phyloP scores from a whole-genome alignment of 768 basidiomycete species.

The Royoungia palumana region DNA sequence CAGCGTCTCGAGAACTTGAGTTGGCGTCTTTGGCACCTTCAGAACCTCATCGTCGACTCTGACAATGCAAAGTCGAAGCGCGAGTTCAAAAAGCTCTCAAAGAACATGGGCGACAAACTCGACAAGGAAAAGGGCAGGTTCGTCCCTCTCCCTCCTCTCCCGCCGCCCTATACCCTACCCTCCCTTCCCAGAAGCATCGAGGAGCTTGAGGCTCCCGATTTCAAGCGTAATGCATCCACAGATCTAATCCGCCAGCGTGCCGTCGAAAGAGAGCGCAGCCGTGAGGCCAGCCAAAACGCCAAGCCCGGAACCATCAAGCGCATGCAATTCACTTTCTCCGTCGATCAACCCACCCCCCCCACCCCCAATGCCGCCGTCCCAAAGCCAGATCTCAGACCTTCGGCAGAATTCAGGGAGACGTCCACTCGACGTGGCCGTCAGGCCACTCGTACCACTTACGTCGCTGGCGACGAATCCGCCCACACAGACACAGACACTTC shows the following conservation, averaged over 20 bases:
- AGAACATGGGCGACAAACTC: slow-evolving; percentile 86
- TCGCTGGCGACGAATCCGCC: slow-evolving; percentile 28
- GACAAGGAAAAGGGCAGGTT: slow-evolving; percentile 91
- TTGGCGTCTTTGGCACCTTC: slow-evolving; percentile 91
- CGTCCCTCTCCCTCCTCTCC: slow-evolving; percentile 29
- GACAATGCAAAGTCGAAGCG: slow-evolving; percentile 86
- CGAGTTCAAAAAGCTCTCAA: slow-evolving; percentile 87
- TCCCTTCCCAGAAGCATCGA: slow-evolving; percentile 64
- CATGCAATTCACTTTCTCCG: slow-evolving; percentile 88
- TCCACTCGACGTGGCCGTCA: slow-evolving; percentile 39
- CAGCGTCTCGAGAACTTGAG: slow-evolving; percentile 89
- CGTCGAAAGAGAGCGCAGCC: slow-evolving; percentile 74
- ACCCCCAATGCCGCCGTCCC: slow-evolving; percentile 43
- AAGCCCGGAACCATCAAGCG: slow-evolving; percentile 74
- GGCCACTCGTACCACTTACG: slow-evolving; percentile 35
- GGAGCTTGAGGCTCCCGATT: slow-evolving; percentile 81
- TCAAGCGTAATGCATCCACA: slow-evolving; percentile 72
- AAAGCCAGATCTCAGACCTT: slow-evolving; percentile 67
- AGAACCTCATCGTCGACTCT: slow-evolving; percentile 86
- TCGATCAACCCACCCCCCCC: slow-evolving; percentile 62
- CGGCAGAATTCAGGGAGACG: slow-evolving; percentile 58
- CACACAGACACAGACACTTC: slow-evolving; percentile 22
- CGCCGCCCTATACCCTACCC: slow-evolving; percentile 16
- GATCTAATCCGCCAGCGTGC: slow-evolving; percentile 81
- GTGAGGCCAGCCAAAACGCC: slow-evolving; percentile 62